Percentiles rank a stretch among this genome's conserved stretches.
phyloP scores from a whole-genome alignment of 768 basidiomycete species.

The Suillus americanus region DNA sequence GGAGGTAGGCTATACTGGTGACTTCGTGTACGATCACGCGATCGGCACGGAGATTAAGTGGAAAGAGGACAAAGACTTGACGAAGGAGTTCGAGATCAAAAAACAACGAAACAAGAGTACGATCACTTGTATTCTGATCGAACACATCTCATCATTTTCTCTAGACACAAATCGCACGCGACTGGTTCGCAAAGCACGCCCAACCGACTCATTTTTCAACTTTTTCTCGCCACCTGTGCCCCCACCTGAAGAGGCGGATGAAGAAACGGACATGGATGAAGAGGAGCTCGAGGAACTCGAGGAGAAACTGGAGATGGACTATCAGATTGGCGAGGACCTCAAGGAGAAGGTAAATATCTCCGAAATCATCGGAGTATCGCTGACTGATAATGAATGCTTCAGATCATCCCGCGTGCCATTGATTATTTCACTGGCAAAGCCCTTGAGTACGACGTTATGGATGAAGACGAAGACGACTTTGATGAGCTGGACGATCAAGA shows the following conservation, averaged over 20 bases:
- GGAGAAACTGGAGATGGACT: constrained; percentile 92
- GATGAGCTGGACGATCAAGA: constrained; percentile 56
- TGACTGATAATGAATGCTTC: constrained; percentile 8
- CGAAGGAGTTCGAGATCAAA: constrained; percentile 97
- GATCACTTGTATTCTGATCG: constrained; percentile 5
- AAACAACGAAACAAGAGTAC: constrained; percentile 99
- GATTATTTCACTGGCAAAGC: constrained; percentile 99
- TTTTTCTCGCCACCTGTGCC: constrained; percentile 88
- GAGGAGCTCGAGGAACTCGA: constrained; percentile 90
- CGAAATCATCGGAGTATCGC: background rate
- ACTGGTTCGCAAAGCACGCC: constrained; percentile 80
- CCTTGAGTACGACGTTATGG: constrained; percentile 69
- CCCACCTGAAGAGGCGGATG: constrained; percentile 64
- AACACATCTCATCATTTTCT: constrained; percentile 5
- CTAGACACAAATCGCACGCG: constrained; percentile 83
- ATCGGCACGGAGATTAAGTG: constrained; percentile 91
- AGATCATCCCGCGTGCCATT: constrained; percentile 93
- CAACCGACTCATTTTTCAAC: constrained; percentile 97
- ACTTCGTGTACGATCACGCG: constrained; percentile 95
- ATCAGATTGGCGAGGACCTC: constrained; percentile 97
- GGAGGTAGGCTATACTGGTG: constrained; percentile 92
- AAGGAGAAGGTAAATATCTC: constrained; percentile 80
- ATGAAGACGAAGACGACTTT: constrained; percentile 58
- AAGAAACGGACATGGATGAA: constrained; percentile 74
- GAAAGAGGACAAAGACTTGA: constrained; percentile 98